Evolutionary conservation across 306 rosid genomes (phyloP).

Genomic region (Arachis hypogaea): DNA sequence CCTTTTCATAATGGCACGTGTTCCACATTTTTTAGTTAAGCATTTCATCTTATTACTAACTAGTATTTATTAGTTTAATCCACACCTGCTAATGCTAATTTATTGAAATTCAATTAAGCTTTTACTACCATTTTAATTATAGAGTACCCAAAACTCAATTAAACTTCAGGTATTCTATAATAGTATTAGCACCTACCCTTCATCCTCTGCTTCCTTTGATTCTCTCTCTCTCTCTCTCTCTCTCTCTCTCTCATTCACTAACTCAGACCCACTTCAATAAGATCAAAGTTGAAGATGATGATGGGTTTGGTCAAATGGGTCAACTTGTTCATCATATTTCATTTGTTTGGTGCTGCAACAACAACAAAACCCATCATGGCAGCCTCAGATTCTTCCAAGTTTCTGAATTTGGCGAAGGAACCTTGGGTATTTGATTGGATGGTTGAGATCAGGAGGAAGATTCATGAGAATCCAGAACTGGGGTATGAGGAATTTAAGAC

Average conservation of each 20-base stretch:
- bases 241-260: background rate
- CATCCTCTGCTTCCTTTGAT: slow-evolving; percentile 16
- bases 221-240: background rate
- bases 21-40: background rate
- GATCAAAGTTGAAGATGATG: background rate
- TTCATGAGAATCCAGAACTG: slow-evolving; percentile 86
- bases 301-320: slow-evolving; percentile 45
- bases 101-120: background rate
- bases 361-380: slow-evolving; percentile 34
- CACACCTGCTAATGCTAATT: background rate
- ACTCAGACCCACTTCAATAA: slow-evolving; percentile 9
- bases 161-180: background rate
- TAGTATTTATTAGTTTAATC: background rate
- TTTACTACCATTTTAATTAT: background rate
- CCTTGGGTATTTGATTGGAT: slow-evolving; percentile 65
- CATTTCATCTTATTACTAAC: background rate
- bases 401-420: slow-evolving; percentile 53
- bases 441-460: slow-evolving; percentile 65
- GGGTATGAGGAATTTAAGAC: slow-evolving; percentile 83
- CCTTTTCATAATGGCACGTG: background rate
- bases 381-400: slow-evolving; percentile 45
- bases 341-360: background rate
- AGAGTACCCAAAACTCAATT: background rate
- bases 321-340: slow-evolving; percentile 31
- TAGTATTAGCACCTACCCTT: background rate